These are phyloP conservation scores for Aspergillus sclerotiicarbonarius DNA, from an alignment of 495 filamentous ascomycete species.

Conservation along the genomic window DNA sequence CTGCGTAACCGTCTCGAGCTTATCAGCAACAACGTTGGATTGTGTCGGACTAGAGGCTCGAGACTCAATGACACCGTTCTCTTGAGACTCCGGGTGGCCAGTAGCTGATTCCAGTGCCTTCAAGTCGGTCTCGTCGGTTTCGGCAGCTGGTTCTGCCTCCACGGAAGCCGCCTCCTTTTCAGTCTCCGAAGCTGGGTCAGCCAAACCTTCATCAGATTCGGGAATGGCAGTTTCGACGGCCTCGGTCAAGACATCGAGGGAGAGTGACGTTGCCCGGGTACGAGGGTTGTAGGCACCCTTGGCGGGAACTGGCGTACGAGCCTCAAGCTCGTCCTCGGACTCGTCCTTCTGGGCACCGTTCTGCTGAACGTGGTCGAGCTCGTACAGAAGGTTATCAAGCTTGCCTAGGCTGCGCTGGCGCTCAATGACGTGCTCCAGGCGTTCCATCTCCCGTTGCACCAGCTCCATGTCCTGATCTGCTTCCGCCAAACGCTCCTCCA, in stretches of 20 bases:
- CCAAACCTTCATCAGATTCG: slow-evolving; percentile 50
- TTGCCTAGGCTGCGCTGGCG: slow-evolving; percentile 93
- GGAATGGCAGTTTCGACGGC: slow-evolving; percentile 53
- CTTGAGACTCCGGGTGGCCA: slow-evolving; percentile 27
- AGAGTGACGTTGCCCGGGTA: slow-evolving; percentile 39
- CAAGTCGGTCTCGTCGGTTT: slow-evolving; percentile 30
- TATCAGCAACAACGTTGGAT: slow-evolving; percentile 82
- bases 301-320: slow-evolving; percentile 11
- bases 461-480: slow-evolving; percentile 93
- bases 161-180: slow-evolving; percentile 11
- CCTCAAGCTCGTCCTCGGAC: slow-evolving; percentile 24
- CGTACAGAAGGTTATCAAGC: slow-evolving; percentile 85
- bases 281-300: slow-evolving; percentile 27
- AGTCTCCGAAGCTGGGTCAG: slow-evolving; percentile 50
- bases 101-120: slow-evolving; percentile 32
- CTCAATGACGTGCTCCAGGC: slow-evolving; percentile 91
- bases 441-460: slow-evolving; percentile 94
- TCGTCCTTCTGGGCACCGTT: slow-evolving; percentile 49
- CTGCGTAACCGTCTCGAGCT: slow-evolving; percentile 86
- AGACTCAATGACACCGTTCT: slow-evolving; percentile 1
- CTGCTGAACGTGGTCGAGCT: slow-evolving; percentile 79
- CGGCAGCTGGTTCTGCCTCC: slow-evolving; percentile 33
- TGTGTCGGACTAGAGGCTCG: slow-evolving; percentile 68
- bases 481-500: slow-evolving; percentile 94
- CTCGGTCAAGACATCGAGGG: slow-evolving; percentile 48